Percentiles rank a stretch among this genome's conserved stretches.
These are phyloP conservation scores for Athelia sp. DNA, from an alignment of 1,284 basidiomycete genomes.

Conservation along the genomic window DNA sequence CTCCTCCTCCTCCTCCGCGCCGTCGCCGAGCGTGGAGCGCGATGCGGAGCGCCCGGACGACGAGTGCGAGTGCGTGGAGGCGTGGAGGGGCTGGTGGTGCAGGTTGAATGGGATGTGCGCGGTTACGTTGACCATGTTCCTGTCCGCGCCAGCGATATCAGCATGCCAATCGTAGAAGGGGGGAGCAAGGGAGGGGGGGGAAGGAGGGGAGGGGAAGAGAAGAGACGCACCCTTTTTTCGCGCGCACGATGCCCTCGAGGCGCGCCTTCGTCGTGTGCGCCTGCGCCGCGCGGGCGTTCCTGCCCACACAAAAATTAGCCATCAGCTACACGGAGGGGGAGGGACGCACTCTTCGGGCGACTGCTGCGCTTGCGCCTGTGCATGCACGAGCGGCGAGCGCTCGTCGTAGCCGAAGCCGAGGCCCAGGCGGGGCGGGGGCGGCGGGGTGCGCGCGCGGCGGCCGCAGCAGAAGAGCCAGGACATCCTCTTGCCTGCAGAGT, in stretches of 20 bases:
- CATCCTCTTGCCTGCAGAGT: no score
- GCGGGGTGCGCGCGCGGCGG: no score
- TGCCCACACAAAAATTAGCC: no score
- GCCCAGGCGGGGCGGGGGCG: no score
- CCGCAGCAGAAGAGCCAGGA: no score
- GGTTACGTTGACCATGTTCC: slow-evolving; percentile 71
- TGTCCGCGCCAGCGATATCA: slow-evolving; percentile 18
- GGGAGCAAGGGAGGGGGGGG: background rate
- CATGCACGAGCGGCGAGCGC: no score
- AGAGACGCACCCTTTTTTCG: slow-evolving; percentile 53
- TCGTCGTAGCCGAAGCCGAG: no score
- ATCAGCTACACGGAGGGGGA: no score
- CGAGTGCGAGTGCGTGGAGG: slow-evolving; percentile 35
- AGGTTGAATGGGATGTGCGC: slow-evolving; percentile 63
- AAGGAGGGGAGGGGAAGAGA: background rate
- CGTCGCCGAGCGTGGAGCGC: background rate
- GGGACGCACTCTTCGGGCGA: no score
- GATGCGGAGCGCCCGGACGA: background rate
- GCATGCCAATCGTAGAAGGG: slow-evolving; percentile 1
- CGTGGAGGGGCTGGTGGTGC: slow-evolving; percentile 40
- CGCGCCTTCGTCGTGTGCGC: slow-evolving; percentile 49
- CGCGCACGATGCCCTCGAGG: slow-evolving; percentile 52
- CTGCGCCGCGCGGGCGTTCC: slow-evolving; percentile 19
- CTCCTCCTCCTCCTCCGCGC: no score
- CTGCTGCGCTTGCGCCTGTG: no score